Base-by-base conservation (phyloP, 495 filamentous ascomycete genomes). In the Pyrenopolyporus hunteri region DNA sequence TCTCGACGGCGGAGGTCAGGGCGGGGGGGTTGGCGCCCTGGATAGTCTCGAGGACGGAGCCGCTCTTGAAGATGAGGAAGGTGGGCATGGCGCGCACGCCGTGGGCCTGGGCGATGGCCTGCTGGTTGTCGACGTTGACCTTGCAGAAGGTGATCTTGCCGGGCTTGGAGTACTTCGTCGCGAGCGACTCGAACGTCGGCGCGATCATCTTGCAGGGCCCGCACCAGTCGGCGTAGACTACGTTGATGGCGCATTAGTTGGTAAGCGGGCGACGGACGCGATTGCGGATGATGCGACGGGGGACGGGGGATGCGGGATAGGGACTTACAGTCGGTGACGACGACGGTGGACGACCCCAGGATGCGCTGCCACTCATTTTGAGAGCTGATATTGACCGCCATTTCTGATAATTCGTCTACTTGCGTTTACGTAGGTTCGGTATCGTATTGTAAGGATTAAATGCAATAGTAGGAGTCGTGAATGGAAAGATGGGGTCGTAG, bases 61-160 rank as follows among this genome's bases (percentile, higher is more conserved):
- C 86, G 64, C 85, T 84, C 73, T 93, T 88, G 78, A 97, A 88
- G 60, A 96, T 82, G 55, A 96, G 81, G 78, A 97, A 96, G 42
- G 92, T 96, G 1, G 93, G 93, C 83, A 91, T 86, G 20, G 86
- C 87, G 63, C 72, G 68, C 32, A 88, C 79, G 48, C 74, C 68
- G 64, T 86, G 85, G 57, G 73, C 66, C 36, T 75, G 64, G 8
- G 85, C 80, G 35, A 87, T 74, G n/a, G 83, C 78, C 37, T 76
- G 69, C 54, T 82, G 83, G 46, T 63, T 74, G 68, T 87, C 85
- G 59, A 85, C 83, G 67, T 88, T 76, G 66, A 86, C 77, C 66
- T 88, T 88, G 57, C 73, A 78, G 71, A 88, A 88, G 14, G 79
- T 78, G 51, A 88, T 77, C 66, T 74, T 77, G 45, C 74, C 71